Base-by-base conservation (phyloP, 2,329 filamentous ascomycete genomes). In the Colletotrichum neosansevieriae region DNA sequence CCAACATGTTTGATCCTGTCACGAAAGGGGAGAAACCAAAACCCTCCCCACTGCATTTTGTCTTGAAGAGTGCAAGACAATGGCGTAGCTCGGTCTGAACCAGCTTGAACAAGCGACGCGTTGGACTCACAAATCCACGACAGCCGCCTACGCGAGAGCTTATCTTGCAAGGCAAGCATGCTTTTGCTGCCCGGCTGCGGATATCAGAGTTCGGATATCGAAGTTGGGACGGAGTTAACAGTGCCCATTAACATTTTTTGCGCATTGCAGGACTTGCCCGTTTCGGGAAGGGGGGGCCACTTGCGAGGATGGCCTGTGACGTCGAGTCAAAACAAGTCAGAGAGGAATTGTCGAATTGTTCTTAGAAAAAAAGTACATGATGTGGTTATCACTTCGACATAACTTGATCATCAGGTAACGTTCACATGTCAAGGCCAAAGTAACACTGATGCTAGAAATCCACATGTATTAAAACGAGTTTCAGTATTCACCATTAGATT, bases 281-380 rank as follows among this genome's bases (percentile, higher is more conserved):
- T 49, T 58, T 64, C 45, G 24, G 53, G 42, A 63, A 63, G 44
- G 64, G 45, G 59, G 64, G 59, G 17, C 51, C 51, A 53, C 21
- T 40, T 62, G 32, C 63, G 58, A 51, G 32, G 24, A 24, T 24
- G 24, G 24, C 24, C 24, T 24, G 24, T 24, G 24, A 24, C 24
- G 24, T 24, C 24, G 24, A 24, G 24, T 24, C 24, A 24, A 24
- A 24, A 24, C 24, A 24, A 24, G 24, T 24, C 24, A 24, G 24
- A 24, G 24, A 24, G 24, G 29, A 59, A 29, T 44, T 40, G 13
- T 4, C 44, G 19, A 34, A 4, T 9, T 45, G 42, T 6, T 13
- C 15, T 19, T 34, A 11, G 4, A 0, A 13, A 1, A 11, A 29
- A 29, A 9, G 6, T 9, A 29, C 29, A 29, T 29, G 9, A 29